phyloP scores from a whole-genome alignment of 2,329 filamentous ascomycete genomes.

The Stromatinia cepivora region DNA sequence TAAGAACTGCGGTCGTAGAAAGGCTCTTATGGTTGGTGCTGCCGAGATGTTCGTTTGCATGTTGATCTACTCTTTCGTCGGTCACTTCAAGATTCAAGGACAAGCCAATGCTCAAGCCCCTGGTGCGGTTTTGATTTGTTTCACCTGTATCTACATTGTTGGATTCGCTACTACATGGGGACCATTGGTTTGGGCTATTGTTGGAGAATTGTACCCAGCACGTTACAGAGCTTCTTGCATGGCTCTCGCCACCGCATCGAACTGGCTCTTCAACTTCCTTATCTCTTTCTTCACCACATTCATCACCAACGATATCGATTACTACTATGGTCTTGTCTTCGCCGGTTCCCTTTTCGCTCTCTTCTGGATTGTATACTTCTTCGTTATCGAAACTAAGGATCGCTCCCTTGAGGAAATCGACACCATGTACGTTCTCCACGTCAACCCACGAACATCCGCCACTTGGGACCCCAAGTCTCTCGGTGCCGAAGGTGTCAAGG shows the following conservation, averaged over 20 bases:
- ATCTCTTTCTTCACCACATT: constrained; percentile 77
- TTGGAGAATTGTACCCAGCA: constrained; percentile 65
- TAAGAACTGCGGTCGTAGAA: constrained; percentile 63
- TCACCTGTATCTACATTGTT: constrained; percentile 65
- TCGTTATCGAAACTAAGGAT: constrained; percentile 72
- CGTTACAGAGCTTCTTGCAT: constrained; percentile 61
- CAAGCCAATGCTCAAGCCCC: constrained; percentile 49
- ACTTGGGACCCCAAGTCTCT: constrained; percentile 34
- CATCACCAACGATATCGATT: constrained; percentile 67
- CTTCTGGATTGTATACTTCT: constrained; percentile 72
- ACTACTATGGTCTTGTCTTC: constrained; percentile 69
- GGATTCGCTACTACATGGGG: constrained; percentile 71
- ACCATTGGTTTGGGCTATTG: constrained; percentile 66
- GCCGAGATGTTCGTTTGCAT: constrained; percentile 63
- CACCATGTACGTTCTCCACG: constrained; percentile 64
- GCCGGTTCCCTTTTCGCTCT: constrained; percentile 66
- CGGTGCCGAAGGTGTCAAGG: constrained; percentile 27
- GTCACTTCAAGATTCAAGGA: constrained; percentile 47
- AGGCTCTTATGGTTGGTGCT: constrained; percentile 62
- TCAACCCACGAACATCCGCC: constrained; percentile 47
- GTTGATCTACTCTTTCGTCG: constrained; percentile 55
- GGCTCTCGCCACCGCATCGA: constrained; percentile 60
- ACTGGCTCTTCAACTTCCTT: constrained; percentile 71
- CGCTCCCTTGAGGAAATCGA: constrained; percentile 78
- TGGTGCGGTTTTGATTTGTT: constrained; percentile 63